phyloP scores from a whole-genome alignment of 768 basidiomycete species.

The Lepiota venenata region DNA sequence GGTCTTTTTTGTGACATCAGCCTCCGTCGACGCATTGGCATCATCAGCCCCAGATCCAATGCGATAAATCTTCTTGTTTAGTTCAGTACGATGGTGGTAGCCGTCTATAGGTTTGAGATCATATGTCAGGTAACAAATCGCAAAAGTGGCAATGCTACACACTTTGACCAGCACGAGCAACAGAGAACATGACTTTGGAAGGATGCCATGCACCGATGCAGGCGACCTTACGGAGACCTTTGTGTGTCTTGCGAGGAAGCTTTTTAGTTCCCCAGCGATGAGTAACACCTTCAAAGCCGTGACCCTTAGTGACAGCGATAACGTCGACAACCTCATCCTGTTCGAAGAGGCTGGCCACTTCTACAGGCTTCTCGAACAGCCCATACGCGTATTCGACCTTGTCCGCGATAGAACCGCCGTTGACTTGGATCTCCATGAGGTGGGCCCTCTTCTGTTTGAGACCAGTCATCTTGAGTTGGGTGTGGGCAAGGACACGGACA shows the following conservation, averaged over 20 bases:
- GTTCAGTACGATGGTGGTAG: constrained; percentile 95
- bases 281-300: constrained; percentile 99
- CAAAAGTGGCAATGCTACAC: constrained; percentile 28
- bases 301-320: constrained; percentile 98
- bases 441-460: constrained; percentile 99
- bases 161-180: constrained; percentile 99
- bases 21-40: constrained; percentile 88
- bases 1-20: constrained; percentile 88
- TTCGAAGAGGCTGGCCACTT: constrained; percentile 85
- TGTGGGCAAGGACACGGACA: constrained; percentile 98
- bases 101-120: constrained; percentile 53
- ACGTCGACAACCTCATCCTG: constrained; percentile 96
- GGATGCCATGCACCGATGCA: constrained; percentile 99
- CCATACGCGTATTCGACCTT: constrained; percentile 95
- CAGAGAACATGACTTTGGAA: constrained; percentile 99
- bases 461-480: constrained; percentile 97
- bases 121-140: not conserved
- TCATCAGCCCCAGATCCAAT: constrained; percentile 78
- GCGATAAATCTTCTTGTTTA: constrained; percentile 99
- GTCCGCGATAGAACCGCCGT: constrained; percentile 93
- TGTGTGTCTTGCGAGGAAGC: constrained; percentile 98
- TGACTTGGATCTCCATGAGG: constrained; percentile 99
- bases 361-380: constrained; percentile 95
- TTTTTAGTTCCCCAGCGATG: constrained; percentile 99
- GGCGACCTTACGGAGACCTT: constrained; percentile 99